Evolutionary conservation across 2,329 filamentous ascomycete genomes (phyloP), one percentile per base, ranked within the genome.

Genomic region (Aspergillus thermomutatus): DNA sequence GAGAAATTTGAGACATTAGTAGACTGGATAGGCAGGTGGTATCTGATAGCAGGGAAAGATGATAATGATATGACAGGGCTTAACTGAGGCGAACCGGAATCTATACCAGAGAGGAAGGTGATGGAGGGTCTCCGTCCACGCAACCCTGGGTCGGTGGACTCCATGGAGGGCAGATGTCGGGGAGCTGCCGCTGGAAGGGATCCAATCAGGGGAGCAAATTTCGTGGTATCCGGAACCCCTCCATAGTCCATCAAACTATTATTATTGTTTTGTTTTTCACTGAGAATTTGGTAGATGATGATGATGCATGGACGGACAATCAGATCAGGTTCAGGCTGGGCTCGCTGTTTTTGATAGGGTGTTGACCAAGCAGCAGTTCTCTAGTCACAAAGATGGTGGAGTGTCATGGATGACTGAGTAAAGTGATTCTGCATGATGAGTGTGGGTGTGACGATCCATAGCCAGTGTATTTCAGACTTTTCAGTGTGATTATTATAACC

Each of bases 31-130:
- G n/a, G 52, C 46, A 52, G 45, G 52, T 47, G 14, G 59, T 46
- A 46, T 49, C 52, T 60, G 54, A 27, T 43, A 43, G 17, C 25
- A 41, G 48, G 31, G 41, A 40, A 37, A 25, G 28, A 51, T 26
- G 49, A 19, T 26, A 17, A 26, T 46, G 25, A 49, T 26, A 26
- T 23, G 50, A 46, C 11, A 46, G 28, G 25, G 46, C 41, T 45
- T 37, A 37, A 37, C 31, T 17, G 17, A 45, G 23, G 43, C 21
- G 19, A 3, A 26, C 19, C 43, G 55, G 28, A 57, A 27, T 41
- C 27, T 49, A n/a, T 59, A 53, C 55, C 55, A 61, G 57, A 61
- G 49, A 54, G 40, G 54, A 49, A 54, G 40, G 52, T 58, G 55
- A 54, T 60, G 58, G 26, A 58, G 45, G 57, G 3, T 7, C 43